A percentile compares a stretch with the other conserved stretches of the same genome.
Evolutionary conservation across 129 eudicot species (phyloP).

Genomic region (Logfia minima): DNA sequence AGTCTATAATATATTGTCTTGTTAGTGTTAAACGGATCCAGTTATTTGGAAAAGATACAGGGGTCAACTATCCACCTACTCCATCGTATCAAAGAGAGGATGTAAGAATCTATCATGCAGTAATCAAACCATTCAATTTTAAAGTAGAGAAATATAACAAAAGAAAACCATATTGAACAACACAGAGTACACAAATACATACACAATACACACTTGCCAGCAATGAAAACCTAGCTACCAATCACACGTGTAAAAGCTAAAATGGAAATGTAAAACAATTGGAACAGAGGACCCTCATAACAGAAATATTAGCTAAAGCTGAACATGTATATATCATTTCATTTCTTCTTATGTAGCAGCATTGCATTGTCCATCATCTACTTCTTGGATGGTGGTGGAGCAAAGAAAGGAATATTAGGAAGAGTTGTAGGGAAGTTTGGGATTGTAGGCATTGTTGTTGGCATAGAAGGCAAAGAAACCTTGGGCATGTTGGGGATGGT

Average conservation of each 20-base stretch:
- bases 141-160: neutral
- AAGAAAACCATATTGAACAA: neutral
- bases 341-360: neutral
- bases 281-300: neutral
- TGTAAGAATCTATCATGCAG: neutral
- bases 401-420: conserved; percentile 19
- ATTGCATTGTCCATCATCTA: neutral
- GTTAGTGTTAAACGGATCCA: neutral
- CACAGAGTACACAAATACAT: neutral
- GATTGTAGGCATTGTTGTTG: neutral
- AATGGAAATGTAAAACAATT: neutral
- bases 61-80: neutral
- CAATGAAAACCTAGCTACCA: neutral
- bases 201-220: neutral
- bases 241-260: neutral
- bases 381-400: conserved; percentile 23
- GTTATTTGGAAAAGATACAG: neutral
- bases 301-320: neutral
- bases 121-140: neutral
- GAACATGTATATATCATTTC: neutral
- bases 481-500: conserved; percentile 18
- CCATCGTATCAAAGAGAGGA: neutral
- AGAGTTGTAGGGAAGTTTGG: conserved; percentile 9
- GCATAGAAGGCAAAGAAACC: conserved; percentile 10
- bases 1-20: neutral